These are phyloP conservation scores for Aspergillus sp. DNA, from an alignment of 2,329 filamentous ascomycete genomes.

Conservation along the genomic window DNA sequence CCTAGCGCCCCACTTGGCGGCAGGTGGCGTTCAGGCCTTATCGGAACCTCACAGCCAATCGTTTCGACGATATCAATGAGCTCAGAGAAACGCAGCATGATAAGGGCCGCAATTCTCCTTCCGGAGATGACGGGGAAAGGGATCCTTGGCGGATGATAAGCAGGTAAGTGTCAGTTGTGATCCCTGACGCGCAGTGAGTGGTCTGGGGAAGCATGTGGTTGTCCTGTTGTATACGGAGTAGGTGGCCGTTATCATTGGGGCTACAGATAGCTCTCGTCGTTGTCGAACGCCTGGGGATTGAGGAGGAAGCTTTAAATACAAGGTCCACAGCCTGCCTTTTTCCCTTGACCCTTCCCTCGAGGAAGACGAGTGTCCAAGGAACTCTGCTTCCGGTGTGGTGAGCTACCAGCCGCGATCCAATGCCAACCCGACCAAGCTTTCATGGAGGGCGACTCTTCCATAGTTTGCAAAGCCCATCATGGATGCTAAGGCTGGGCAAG, in stretches of 20 bases:
- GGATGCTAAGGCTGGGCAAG: neutral
- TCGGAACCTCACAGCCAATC: constrained; percentile 19
- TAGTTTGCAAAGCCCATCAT: neutral
- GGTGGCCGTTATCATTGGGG: no score
- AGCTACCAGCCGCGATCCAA: neutral
- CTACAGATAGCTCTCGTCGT: no score
- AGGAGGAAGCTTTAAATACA: neutral
- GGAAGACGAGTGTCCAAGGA: neutral
- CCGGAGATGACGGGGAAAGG: neutral
- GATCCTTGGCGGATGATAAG: no score
- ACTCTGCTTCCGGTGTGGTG: neutral
- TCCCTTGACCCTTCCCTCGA: neutral
- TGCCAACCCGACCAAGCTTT: neutral
- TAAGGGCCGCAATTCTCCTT: constrained; percentile 3
- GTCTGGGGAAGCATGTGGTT: neutral
- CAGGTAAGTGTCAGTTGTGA: no score
- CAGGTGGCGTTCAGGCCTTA: constrained; percentile 19
- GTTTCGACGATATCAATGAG: constrained; percentile 14
- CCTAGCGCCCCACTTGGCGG: constrained; percentile 6
- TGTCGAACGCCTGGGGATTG: no score
- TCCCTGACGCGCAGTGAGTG: no score
- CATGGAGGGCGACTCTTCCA: neutral
- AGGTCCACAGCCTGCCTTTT: neutral
- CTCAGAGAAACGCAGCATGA: constrained; percentile 18
- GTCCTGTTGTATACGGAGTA: no score